These are phyloP conservation scores for Phoenix roebelenii DNA, from an alignment of 176 grass and related monocot species.

Conservation along the genomic window DNA sequence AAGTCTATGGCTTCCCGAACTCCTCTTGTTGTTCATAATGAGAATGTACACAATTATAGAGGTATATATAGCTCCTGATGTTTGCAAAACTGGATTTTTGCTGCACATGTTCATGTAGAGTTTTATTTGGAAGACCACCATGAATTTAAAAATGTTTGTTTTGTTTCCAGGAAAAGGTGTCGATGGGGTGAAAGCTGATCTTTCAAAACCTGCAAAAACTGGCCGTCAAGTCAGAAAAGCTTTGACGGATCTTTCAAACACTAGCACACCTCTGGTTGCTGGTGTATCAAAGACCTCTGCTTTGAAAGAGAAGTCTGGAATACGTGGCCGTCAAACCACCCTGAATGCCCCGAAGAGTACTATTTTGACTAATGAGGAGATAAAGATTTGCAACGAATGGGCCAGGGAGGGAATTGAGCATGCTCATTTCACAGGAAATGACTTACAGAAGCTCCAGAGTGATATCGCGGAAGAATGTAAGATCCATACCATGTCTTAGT, in stretches of 20 bases:
- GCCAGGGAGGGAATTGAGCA: constrained; percentile 52
- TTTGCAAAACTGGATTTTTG: neutral
- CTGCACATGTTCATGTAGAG: constrained; percentile 4
- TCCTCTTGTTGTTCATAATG: constrained; percentile 29
- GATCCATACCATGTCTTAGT: neutral
- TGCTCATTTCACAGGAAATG: constrained; percentile 40
- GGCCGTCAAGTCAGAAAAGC: constrained; percentile 22
- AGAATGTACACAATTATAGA: constrained; percentile 35
- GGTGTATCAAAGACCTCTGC: constrained; percentile 10
- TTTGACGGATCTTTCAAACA: constrained; percentile 46
- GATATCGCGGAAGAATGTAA: constrained; percentile 40
- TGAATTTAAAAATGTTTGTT: neutral
- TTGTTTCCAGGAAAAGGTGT: constrained; percentile 31
- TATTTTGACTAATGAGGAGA: constrained; percentile 38
- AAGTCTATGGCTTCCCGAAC: constrained; percentile 38
- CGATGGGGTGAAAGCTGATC: constrained; percentile 29
- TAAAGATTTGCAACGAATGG: constrained; percentile 44
- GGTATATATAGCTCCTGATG: constrained; percentile 20
- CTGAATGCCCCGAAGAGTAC: constrained; percentile 29
- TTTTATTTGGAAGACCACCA: neutral
- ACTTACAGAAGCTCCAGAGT: constrained; percentile 33
- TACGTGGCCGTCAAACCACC: constrained; percentile 15
- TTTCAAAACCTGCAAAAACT: constrained; percentile 39
- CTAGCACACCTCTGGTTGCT: constrained; percentile 22
- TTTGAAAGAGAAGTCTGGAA: constrained; percentile 30